Evolutionary conservation across 2,329 filamentous ascomycete genomes (phyloP).

Genomic region (Akanthomyces uredinophilus): DNA sequence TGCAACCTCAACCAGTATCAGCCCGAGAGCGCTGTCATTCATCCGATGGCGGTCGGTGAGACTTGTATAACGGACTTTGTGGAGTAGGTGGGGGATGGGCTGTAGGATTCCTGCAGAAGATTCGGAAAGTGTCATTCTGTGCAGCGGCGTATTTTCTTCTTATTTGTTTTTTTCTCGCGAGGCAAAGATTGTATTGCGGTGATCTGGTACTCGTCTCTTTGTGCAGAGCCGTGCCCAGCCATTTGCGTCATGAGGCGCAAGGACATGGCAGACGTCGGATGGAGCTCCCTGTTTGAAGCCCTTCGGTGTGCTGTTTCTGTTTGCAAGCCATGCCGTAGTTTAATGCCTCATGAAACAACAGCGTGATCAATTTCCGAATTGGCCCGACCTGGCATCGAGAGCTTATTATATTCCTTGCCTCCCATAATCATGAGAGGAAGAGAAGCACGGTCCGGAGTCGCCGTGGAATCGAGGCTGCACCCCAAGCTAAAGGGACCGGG

Average conservation of each 20-base stretch:
- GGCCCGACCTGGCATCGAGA: neutral
- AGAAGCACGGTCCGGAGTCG: neutral
- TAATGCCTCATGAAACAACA: constrained; percentile 8
- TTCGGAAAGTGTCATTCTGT: neutral
- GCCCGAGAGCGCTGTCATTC: neutral
- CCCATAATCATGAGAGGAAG: neutral
- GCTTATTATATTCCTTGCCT: neutral
- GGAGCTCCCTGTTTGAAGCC: neutral
- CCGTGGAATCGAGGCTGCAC: neutral
- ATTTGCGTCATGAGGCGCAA: neutral
- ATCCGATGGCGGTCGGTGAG: constrained; percentile 8
- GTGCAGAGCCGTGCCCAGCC: neutral
- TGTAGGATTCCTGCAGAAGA: neutral
- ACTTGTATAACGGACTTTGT: constrained; percentile 1
- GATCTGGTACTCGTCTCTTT: neutral
- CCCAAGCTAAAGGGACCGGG: constrained; percentile 2
- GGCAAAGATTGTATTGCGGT: neutral
- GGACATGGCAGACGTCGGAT: neutral
- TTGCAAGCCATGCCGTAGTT: neutral
- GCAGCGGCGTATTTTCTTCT: neutral
- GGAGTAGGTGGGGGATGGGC: neutral
- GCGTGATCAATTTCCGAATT: constrained; percentile 1
- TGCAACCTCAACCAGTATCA: neutral
- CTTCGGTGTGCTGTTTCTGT: neutral
- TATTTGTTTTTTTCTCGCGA: neutral